A percentile compares a stretch with the other conserved stretches of the same genome.
Conservation (phyloP, 768 basidiomycete species). For the Tremella yokohamensis region DNA sequence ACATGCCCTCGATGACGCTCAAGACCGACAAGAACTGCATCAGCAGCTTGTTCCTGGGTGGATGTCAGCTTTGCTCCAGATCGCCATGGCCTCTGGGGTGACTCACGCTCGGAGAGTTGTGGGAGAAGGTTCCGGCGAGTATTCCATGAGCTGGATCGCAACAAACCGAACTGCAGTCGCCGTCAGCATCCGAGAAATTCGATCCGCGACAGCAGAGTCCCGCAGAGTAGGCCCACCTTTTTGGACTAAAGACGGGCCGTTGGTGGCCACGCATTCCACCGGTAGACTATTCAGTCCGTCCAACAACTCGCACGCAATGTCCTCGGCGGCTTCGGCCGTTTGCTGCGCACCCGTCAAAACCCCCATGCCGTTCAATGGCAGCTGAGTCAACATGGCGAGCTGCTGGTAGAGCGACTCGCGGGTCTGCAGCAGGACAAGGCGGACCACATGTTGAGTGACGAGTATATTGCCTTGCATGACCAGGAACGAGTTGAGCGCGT, state of each 20-base stretch:
- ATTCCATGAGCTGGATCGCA: constrained; percentile 43
- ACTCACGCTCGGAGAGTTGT: constrained; percentile 38
- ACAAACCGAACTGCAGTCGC: constrained; percentile 35
- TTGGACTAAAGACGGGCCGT: constrained; percentile 47
- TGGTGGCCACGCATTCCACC: constrained; percentile 46
- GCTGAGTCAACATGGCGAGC: constrained; percentile 35
- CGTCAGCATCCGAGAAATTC: too few relatives aligned
- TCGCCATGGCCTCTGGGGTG: background rate
- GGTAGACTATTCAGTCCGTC: constrained; percentile 45
- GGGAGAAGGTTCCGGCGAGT: constrained; percentile 16
- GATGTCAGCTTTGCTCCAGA: constrained; percentile 7
- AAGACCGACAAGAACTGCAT: constrained; percentile 42
- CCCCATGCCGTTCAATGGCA: constrained; percentile 21
- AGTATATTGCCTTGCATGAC: constrained; percentile 48
- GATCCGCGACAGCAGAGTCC: too few relatives aligned
- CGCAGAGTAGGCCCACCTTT: constrained; percentile 41
- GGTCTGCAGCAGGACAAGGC: constrained; percentile 44
- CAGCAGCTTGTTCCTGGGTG: constrained; percentile 30
- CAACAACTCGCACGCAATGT: constrained; percentile 44
- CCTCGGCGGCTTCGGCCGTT: constrained; percentile 25
- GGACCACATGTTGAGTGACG: constrained; percentile 44
- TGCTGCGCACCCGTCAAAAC: constrained; percentile 15
- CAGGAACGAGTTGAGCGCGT: constrained; percentile 36
- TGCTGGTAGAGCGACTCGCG: constrained; percentile 36
- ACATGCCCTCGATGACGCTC: constrained; percentile 45